These are phyloP conservation scores for Metschnikowia lunata DNA, from an alignment of 805 yeast species.

Conservation along the genomic window DNA sequence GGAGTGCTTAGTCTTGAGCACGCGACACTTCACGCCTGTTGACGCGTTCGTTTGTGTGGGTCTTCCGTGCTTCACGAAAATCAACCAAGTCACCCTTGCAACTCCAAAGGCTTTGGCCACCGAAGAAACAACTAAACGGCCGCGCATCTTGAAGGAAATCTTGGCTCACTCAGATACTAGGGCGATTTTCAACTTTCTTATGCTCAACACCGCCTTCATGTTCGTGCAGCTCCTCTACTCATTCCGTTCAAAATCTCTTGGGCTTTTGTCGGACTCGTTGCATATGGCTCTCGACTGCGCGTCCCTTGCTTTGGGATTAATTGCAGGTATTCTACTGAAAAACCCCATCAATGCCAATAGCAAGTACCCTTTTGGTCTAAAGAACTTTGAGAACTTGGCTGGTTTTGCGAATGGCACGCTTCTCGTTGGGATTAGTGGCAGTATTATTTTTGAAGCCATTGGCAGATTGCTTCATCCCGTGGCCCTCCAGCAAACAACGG, in stretches of 20 bases:
- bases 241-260: conserved; percentile 86
- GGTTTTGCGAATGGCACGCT: conserved; percentile 94
- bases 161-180: conserved; percentile 58
- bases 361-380: conserved; percentile 82
- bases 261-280: conserved; percentile 85
- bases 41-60: conserved; percentile 8
- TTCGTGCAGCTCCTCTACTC: conserved; percentile 89
- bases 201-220: conserved; percentile 90
- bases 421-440: conserved; percentile 81
- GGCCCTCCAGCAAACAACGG: conserved; percentile 71
- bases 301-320: conserved; percentile 80
- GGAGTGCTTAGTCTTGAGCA: conserved; percentile 13
- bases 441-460: conserved; percentile 81
- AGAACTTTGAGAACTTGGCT: conserved; percentile 83
- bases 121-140: conserved; percentile 3
- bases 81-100: conserved; percentile 6
- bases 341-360: conserved; percentile 47
- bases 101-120: background rate
- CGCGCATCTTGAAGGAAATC: conserved; percentile 28
- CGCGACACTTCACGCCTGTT: conserved; percentile 1
- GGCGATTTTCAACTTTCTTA: conserved; percentile 81
- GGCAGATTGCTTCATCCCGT: conserved; percentile 80
- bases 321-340: conserved; percentile 64
- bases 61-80: conserved; percentile 11
- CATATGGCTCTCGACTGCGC: conserved; percentile 97